Conservation (phyloP, 768 basidiomycete species). For the Boletellus ananas region DNA sequence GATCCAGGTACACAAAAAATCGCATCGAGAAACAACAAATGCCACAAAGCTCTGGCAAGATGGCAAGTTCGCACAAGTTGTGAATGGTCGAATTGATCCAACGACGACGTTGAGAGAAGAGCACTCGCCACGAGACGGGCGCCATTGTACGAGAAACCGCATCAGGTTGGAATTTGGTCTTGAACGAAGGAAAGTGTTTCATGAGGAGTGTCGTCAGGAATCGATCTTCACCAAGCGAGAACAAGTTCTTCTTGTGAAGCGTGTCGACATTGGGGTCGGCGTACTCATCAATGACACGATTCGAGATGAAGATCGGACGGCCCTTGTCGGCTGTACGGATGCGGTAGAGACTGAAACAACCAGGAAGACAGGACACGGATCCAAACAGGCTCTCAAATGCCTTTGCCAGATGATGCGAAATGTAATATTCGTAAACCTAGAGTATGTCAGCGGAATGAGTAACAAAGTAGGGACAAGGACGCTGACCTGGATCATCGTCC, state of each 20-base stretch:
- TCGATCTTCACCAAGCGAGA: constrained; percentile 69
- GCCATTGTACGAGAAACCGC: constrained; percentile 61
- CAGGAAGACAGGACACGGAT: constrained; percentile 69
- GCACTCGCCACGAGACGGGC: constrained; percentile 56
- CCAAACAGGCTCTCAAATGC: constrained; percentile 68
- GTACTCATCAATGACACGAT: constrained; percentile 67
- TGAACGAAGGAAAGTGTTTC: constrained; percentile 68
- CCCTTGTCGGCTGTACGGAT: constrained; percentile 71
- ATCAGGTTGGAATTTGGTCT: constrained; percentile 66
- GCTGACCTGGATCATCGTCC: constrained; percentile 71
- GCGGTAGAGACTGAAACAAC: constrained; percentile 70
- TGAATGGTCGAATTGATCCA: constrained; percentile 76
- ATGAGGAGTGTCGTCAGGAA: constrained; percentile 65
- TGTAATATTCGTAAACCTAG: constrained; percentile 67
- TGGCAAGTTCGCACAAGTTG: constrained; percentile 61
- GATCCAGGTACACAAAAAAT: constrained; percentile 65
- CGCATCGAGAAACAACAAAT: constrained; percentile 76
- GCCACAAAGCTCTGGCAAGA: constrained; percentile 61
- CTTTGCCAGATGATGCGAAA: constrained; percentile 64
- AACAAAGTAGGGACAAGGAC: not conserved
- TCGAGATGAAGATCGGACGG: constrained; percentile 68
- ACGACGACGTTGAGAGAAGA: constrained; percentile 65
- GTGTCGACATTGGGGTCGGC: constrained; percentile 64
- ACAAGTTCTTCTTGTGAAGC: constrained; percentile 67
- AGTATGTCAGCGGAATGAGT: constrained; percentile 1